Evolutionary conservation across 2,329 filamentous ascomycete species (phyloP).

Genomic region (Macrophomina tecta): DNA sequence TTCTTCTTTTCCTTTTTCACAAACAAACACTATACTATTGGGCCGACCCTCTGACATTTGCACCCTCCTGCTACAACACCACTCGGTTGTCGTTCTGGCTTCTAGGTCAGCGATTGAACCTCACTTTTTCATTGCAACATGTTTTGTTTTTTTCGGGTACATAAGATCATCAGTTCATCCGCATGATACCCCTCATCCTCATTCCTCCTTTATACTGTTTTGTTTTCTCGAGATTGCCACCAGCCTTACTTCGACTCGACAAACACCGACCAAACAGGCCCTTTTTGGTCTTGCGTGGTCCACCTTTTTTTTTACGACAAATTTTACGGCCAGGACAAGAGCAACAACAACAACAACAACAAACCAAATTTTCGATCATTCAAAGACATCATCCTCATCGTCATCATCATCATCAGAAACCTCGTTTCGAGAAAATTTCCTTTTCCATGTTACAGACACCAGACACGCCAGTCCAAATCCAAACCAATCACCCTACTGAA

Average conservation of each 20-base stretch:
- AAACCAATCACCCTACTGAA: background rate
- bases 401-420: background rate
- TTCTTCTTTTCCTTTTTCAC: background rate
- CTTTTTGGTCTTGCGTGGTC: background rate
- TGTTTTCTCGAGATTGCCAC: background rate
- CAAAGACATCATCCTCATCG: background rate
- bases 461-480: background rate
- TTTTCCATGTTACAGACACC: background rate
- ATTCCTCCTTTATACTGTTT: background rate
- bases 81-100: conserved; percentile 3
- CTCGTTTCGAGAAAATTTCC: background rate
- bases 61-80: background rate
- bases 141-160: conserved; percentile 11
- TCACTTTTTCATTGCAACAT: background rate
- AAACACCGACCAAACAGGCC: conserved; percentile 15
- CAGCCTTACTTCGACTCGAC: background rate
- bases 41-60: conserved; percentile 13
- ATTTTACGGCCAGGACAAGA: conserved; percentile 9
- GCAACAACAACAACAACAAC: too few relatives aligned
- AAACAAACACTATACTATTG: conserved; percentile 8
- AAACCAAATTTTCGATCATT: conserved; percentile 15
- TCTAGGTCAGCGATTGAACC: background rate
- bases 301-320: conserved; percentile 5
- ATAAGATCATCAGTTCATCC: conserved; percentile 26
- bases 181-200: conserved; percentile 21